Conservation (phyloP, 1,284 basidiomycete species). For the Sphagnurus paluster region DNA sequence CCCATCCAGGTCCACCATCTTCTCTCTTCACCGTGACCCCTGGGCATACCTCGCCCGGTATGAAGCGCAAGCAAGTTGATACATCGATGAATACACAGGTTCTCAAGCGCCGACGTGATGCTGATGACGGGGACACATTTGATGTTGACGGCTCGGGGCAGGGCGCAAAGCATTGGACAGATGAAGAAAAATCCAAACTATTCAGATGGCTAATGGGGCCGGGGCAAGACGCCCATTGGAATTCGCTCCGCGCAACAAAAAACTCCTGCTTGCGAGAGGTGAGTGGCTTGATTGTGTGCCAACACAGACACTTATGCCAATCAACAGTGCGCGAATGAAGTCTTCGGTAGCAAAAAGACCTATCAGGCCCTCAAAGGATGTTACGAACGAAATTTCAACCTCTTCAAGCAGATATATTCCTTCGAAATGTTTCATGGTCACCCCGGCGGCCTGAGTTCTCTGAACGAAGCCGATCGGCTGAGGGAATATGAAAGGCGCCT, state of each 20-base stretch:
- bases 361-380: conserved; percentile 80
- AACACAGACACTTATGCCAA: conserved; percentile 1
- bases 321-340: conserved; percentile 59
- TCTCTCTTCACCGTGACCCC: conserved; percentile 34
- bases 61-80: conserved; percentile 58
- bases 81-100: conserved; percentile 31
- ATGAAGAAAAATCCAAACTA: conserved; percentile 71
- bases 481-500: conserved; percentile 66
- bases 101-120: conserved; percentile 51
- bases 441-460: conserved; percentile 33
- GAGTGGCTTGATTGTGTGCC: conserved; percentile 19
- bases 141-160: conserved; percentile 49
- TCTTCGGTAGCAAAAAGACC: conserved; percentile 72
- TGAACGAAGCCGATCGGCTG: conserved; percentile 58
- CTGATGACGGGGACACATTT: conserved; percentile 45
- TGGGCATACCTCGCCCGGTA: conserved; percentile 34
- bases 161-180: conserved; percentile 79
- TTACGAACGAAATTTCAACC: conserved; percentile 76
- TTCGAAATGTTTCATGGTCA: conserved; percentile 58
- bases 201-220: conserved; percentile 74
- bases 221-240: conserved; percentile 74
- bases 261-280: conserved; percentile 79
- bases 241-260: conserved; percentile 68
- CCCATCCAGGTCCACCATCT: conserved; percentile 30
- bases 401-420: conserved; percentile 75